Conservation (phyloP, 2,329 filamentous ascomycete genomes). For the Lasiodiplodia sp. region DNA sequence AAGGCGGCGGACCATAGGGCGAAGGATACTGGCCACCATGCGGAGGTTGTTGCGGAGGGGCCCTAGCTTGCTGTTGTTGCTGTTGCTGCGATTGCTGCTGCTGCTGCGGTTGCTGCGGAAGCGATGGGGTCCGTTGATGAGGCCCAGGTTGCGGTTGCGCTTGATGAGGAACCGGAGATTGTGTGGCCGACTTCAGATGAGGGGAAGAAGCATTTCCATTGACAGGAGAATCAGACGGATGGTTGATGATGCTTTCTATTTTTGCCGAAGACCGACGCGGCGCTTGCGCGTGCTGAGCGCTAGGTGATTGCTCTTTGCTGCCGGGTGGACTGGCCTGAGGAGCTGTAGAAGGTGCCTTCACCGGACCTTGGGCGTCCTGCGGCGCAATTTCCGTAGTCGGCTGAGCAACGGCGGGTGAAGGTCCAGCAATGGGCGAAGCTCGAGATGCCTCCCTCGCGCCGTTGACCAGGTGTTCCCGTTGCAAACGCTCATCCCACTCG, state of each 20-base stretch:
- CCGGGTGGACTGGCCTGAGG: slow-evolving; percentile 18
- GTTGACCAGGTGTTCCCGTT: slow-evolving; percentile 36
- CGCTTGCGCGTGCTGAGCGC: slow-evolving; percentile 5
- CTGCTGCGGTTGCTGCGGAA: slow-evolving; percentile 15
- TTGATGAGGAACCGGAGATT: slow-evolving; percentile 22
- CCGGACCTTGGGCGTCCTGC: slow-evolving; percentile 19
- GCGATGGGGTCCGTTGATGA: slow-evolving; percentile 20
- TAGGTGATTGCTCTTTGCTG: slow-evolving; percentile 23
- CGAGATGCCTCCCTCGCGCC: slow-evolving; percentile 33
- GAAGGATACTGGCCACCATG: slow-evolving; percentile 17
- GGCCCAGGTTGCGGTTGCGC: slow-evolving; percentile 1
- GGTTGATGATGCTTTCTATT: slow-evolving; percentile 30
- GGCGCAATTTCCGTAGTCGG: slow-evolving; percentile 16
- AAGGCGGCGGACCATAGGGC: slow-evolving; percentile 24
- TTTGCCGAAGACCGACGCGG: slow-evolving; percentile 23
- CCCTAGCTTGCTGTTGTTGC: background rate
- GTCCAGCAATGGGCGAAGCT: slow-evolving; percentile 36
- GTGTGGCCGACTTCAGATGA: slow-evolving; percentile 10
- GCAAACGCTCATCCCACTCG: slow-evolving; percentile 57
- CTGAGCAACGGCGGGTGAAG: background rate
- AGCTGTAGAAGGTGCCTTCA: slow-evolving; percentile 10
- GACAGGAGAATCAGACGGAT: slow-evolving; percentile 9
- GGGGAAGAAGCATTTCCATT: slow-evolving; percentile 28
- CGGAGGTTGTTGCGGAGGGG: slow-evolving; percentile 7
- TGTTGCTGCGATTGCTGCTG: background rate